Conservation (phyloP, 768 basidiomycete species). For the Leccinum rimulosum region DNA sequence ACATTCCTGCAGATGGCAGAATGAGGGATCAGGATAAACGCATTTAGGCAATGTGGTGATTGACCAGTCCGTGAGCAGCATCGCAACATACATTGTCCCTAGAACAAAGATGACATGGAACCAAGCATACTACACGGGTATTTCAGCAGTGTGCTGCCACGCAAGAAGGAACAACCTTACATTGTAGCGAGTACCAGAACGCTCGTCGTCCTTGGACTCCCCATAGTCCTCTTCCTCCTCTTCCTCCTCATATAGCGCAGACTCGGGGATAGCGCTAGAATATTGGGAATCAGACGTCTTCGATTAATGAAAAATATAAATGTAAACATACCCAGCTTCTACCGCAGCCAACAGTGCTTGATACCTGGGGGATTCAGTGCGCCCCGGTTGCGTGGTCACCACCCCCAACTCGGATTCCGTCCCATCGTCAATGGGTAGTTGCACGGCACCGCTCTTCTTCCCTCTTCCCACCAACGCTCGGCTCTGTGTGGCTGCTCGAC, state of each 20-base stretch:
- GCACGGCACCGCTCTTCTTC: constrained; percentile 61
- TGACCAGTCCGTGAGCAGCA: constrained; percentile 95
- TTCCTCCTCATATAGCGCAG: constrained; percentile 78
- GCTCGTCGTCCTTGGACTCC: constrained; percentile 88
- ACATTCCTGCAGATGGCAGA: constrained; percentile 56
- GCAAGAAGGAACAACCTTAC: constrained; percentile 42
- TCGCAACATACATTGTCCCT: constrained; percentile 96
- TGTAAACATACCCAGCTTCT: constrained; percentile 74
- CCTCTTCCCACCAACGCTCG: constrained; percentile 80
- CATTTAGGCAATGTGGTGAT: constrained; percentile 28
- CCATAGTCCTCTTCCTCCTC: constrained; percentile 72
- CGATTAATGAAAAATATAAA: not conserved
- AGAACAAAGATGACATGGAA: constrained; percentile 98
- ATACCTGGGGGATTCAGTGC: constrained; percentile 85
- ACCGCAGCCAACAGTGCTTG: constrained; percentile 95
- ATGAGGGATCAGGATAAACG: constrained; percentile 1
- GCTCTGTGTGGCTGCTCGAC: constrained; percentile 92
- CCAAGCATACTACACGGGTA: constrained; percentile 78
- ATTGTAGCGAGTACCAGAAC: constrained; percentile 91
- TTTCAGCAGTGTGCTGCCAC: not conserved
- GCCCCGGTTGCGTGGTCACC: constrained; percentile 80
- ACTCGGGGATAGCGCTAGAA: constrained; percentile 84
- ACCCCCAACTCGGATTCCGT: constrained; percentile 68
- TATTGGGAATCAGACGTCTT: not conserved
- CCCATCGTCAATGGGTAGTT: constrained; percentile 53